A percentile compares a stretch with the other conserved stretches of the same genome.
phyloP scores from a whole-genome alignment of 768 basidiomycete genomes.

The Pisolithus orientalis region DNA sequence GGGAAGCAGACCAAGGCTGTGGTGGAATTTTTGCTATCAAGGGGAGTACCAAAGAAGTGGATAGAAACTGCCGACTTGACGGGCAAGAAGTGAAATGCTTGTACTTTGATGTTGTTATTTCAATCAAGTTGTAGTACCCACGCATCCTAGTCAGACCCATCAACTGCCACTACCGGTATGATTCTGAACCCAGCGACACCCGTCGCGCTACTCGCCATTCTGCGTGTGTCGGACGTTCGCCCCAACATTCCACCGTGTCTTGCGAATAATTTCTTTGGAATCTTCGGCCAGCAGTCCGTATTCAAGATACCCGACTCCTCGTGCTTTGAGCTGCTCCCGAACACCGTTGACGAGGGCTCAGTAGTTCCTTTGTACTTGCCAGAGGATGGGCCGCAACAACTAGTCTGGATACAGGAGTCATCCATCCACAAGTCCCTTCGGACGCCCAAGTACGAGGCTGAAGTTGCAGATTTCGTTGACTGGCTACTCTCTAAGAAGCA shows the following conservation, averaged over 20 bases:
- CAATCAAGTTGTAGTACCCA: no score
- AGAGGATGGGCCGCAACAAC: slow-evolving; percentile 28
- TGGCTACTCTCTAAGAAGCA: slow-evolving; percentile 18
- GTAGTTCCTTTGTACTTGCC: slow-evolving; percentile 20
- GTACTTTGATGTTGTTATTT: no score
- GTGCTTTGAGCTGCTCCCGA: slow-evolving; percentile 34
- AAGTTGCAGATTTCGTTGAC: slow-evolving; percentile 33
- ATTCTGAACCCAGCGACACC: neutral
- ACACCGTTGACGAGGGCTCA: neutral
- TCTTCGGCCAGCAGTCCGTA: slow-evolving; percentile 46
- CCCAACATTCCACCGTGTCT: slow-evolving; percentile 35
- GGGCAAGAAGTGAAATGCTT: slow-evolving; percentile 36
- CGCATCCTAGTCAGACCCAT: no score
- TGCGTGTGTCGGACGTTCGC: slow-evolving; percentile 13
- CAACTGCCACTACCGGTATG: neutral
- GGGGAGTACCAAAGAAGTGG: slow-evolving; percentile 81
- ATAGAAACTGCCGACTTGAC: slow-evolving; percentile 49
- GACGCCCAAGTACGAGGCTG: slow-evolving; percentile 24
- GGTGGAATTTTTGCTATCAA: slow-evolving; percentile 55
- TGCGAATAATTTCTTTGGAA: slow-evolving; percentile 48
- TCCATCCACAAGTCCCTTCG: slow-evolving; percentile 43
- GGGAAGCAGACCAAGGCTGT: slow-evolving; percentile 73
- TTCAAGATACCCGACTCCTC: slow-evolving; percentile 34
- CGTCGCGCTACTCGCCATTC: slow-evolving; percentile 14
- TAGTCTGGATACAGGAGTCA: slow-evolving; percentile 58